phyloP scores from a whole-genome alignment of 2,329 filamentous ascomycete species.

The Apiospora marii region DNA sequence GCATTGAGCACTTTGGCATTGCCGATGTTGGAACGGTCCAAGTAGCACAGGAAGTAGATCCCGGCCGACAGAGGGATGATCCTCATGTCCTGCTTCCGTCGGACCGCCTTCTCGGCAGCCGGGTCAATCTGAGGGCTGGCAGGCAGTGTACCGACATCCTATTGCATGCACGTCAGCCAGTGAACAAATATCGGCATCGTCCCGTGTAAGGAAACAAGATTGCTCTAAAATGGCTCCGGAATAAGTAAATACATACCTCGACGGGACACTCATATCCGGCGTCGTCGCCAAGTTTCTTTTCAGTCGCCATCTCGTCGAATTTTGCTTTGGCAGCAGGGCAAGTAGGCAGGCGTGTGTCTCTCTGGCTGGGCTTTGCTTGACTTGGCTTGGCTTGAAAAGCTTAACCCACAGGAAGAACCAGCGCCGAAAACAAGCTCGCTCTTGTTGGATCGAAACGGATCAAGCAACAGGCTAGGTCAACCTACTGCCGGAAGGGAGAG shows the following conservation, averaged over 20 bases:
- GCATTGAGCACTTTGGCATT: slow-evolving; percentile 51
- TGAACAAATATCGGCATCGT: background rate
- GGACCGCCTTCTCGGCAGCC: slow-evolving; percentile 34
- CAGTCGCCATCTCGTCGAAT: background rate
- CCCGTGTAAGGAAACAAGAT: background rate
- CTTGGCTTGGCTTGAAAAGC: background rate
- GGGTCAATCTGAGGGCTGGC: slow-evolving; percentile 24
- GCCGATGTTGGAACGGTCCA: slow-evolving; percentile 63
- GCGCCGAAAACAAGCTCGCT: background rate
- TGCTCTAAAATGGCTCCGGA: background rate
- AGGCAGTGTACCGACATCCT: background rate
- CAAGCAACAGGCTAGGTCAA: background rate
- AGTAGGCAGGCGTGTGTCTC: background rate
- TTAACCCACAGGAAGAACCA: background rate
- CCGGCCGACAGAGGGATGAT: slow-evolving; percentile 61
- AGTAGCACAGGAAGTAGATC: slow-evolving; percentile 64
- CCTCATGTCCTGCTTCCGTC: slow-evolving; percentile 57
- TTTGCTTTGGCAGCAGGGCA: background rate
- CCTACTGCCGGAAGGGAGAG: background rate
- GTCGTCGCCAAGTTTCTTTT: background rate
- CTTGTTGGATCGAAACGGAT: background rate
- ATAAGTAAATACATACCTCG: background rate
- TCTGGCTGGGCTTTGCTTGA: background rate
- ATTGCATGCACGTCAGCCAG: background rate
- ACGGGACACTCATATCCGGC: background rate